Conservation (phyloP, 1,139 yeast species). For the Kodamaea alishanica region DNA sequence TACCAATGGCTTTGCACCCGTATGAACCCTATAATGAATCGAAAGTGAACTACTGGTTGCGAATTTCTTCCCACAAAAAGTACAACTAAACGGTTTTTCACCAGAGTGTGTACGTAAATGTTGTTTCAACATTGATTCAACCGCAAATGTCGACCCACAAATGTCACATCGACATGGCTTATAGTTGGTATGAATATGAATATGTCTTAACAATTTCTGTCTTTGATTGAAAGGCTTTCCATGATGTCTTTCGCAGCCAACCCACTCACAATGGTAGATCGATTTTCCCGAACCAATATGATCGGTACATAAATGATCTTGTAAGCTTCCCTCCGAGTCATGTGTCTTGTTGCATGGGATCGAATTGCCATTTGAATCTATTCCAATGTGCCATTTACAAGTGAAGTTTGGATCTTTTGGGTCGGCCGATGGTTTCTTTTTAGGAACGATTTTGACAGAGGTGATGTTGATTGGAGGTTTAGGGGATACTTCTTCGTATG, state of each 20-base stretch:
- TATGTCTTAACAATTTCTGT: constrained; percentile 81
- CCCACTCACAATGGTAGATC: constrained; percentile 72
- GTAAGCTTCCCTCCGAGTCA: constrained; percentile 54
- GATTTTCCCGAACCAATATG: constrained; percentile 78
- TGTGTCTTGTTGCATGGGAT: constrained; percentile 50
- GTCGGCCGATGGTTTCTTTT: constrained; percentile 12
- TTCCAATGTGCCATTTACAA: constrained; percentile 48
- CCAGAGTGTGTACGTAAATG: constrained; percentile 89
- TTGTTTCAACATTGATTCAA: constrained; percentile 61
- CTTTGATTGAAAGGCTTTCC: constrained; percentile 69
- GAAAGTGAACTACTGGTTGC: constrained; percentile 54
- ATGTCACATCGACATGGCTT: constrained; percentile 68
- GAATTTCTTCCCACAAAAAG: constrained; percentile 47
- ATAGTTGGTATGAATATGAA: constrained; percentile 82
- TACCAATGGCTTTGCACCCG: constrained; percentile 70
- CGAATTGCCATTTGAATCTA: constrained; percentile 27
- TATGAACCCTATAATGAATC: constrained; percentile 52
- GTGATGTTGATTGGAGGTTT: constrained; percentile 26
- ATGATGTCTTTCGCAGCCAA: constrained; percentile 63
- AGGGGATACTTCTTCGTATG: neutral
- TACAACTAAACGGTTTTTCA: constrained; percentile 55
- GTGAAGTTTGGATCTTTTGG: constrained; percentile 26
- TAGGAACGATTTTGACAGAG: constrained; percentile 33
- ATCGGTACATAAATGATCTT: constrained; percentile 59
- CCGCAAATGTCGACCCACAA: constrained; percentile 70